Conservation (phyloP, 2,329 filamentous ascomycete genomes). For the Fusarium lyarnte region DNA sequence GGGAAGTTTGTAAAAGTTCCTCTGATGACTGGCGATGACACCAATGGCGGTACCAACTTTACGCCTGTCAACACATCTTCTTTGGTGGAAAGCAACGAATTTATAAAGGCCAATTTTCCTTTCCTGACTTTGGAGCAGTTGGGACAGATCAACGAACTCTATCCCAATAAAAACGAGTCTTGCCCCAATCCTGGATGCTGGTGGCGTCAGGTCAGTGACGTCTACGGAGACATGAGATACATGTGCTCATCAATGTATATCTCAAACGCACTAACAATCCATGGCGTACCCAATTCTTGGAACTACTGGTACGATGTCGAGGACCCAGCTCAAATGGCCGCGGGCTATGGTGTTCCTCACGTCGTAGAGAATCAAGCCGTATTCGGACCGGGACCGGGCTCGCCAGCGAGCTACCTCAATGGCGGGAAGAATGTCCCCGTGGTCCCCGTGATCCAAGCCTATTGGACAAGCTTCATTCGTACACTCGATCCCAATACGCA, state of each 20-base stretch:
- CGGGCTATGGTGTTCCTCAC: conserved; percentile 72
- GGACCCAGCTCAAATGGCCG: conserved; percentile 61
- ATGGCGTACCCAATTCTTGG: conserved; percentile 60
- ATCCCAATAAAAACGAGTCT: conserved; percentile 49
- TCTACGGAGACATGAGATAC: conserved; percentile 49
- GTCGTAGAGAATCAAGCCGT: conserved; percentile 73
- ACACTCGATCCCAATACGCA: conserved; percentile 70
- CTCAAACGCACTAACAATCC: conserved; percentile 41
- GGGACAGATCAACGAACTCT: conserved; percentile 46
- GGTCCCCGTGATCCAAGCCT: conserved; percentile 70
- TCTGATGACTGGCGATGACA: conserved; percentile 56
- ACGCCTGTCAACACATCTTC: conserved; percentile 45
- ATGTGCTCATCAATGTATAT: conserved; percentile 50
- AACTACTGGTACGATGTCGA: conserved; percentile 77
- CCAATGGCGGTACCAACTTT: conserved; percentile 52
- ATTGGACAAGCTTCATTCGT: conserved; percentile 79
- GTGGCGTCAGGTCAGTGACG: conserved; percentile 51
- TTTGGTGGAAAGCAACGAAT: conserved; percentile 46
- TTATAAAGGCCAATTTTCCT: conserved; percentile 49
- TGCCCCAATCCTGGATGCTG: conserved; percentile 48
- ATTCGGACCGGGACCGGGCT: conserved; percentile 69
- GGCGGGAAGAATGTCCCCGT: conserved; percentile 64
- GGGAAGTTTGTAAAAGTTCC: conserved; percentile 65
- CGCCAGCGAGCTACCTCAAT: conserved; percentile 65
- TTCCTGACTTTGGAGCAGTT: conserved; percentile 47